Evolutionary conservation across 1,284 basidiomycete genomes (phyloP), one percentile per base, ranked within the genome.

Genomic region (Ganoderma leucocontextum): DNA sequence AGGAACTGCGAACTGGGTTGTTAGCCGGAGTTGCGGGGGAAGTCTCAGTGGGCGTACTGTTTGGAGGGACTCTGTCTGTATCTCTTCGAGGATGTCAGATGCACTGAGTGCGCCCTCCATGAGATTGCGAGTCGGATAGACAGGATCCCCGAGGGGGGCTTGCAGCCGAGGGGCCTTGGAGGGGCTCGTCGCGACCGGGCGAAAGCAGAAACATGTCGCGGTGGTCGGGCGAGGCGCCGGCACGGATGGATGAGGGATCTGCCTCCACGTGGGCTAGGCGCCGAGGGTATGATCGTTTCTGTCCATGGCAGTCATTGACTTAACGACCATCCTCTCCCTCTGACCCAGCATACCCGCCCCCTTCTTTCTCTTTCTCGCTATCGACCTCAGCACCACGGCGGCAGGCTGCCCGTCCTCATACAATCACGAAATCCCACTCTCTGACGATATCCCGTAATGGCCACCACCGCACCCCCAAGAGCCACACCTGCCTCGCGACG

Each of bases 61-160:
- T 70, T 85, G 80, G 17, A 90, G 82, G 53, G 86, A 79, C 66
- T 89, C 87, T 29, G 81, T 77, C 6, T 71, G 70, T 17, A 79
- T 73, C 33, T 76, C 73, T 2, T 66, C 71, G 25, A 79, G 71
- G 36, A 77, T 42, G 2, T 64, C 66, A 4, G 70, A 69, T 29
- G 74, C 75, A 57, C 62, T 70, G 42, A 68, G 63, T 29, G 36
- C 38, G 7, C 39, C 25, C 29, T 72, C 69, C 42, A 65, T 52
- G 61, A 68, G 8, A 9, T 4, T 12, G 35, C 42, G 9, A 25
- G 35, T 12, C 47, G 33, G 13, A 47, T 12, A 12, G 25, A 36
- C 33, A 2, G 38, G 22, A 42, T 12, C 4, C 17, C n/a, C n/a
- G 44, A 47, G 44, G 44, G 44, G 7, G 44, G n/a, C n/a, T 17